A percentile compares a stretch with the other conserved stretches of the same genome.
Evolutionary conservation across 1,284 basidiomycete genomes (phyloP).

Genomic region (Vanrija pseudolonga): DNA sequence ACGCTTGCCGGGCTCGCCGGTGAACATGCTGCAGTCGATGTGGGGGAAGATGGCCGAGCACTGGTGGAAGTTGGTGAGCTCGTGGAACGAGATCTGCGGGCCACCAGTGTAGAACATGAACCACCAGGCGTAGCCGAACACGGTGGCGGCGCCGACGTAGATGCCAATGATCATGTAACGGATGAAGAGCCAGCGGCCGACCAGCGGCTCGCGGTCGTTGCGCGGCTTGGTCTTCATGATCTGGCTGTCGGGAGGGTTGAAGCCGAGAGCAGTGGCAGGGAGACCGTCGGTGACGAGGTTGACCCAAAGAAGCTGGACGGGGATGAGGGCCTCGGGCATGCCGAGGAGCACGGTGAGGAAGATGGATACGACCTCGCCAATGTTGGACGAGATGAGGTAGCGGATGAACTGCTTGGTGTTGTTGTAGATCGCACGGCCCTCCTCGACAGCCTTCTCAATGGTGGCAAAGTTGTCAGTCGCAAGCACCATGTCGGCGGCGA

Average conservation of each 20-base stretch:
- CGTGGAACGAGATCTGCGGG: conserved; percentile 87
- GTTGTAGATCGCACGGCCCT: conserved; percentile 95
- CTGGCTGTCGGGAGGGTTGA: conserved; percentile 92
- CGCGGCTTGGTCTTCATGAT: conserved; percentile 94
- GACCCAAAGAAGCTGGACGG: conserved; percentile 96
- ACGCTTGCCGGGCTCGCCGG: conserved; percentile 72
- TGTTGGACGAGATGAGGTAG: conserved; percentile 82
- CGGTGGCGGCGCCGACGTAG: conserved; percentile 92
- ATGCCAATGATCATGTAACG: conserved; percentile 88
- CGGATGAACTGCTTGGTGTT: conserved; percentile 89
- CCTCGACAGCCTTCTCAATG: conserved; percentile 92
- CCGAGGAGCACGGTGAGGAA: conserved; percentile 95
- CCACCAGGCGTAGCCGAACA: conserved; percentile 98
- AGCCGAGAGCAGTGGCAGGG: conserved; percentile 95
- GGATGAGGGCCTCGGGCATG: conserved; percentile 97
- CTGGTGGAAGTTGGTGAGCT: conserved; percentile 92
- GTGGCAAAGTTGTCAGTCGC: conserved; percentile 67
- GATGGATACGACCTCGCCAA: conserved; percentile 96
- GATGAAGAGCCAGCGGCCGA: conserved; percentile 92
- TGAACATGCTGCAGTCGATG: conserved; percentile 92
- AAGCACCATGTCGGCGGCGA: conserved; percentile 94
- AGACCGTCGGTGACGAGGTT: conserved; percentile 87
- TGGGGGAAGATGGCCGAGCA: conserved; percentile 76
- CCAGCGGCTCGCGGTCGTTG: conserved; percentile 80
- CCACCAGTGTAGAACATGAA: conserved; percentile 86